Base-by-base conservation (phyloP, 2,329 filamentous ascomycete genomes). In the Fusarium agapanthi region DNA sequence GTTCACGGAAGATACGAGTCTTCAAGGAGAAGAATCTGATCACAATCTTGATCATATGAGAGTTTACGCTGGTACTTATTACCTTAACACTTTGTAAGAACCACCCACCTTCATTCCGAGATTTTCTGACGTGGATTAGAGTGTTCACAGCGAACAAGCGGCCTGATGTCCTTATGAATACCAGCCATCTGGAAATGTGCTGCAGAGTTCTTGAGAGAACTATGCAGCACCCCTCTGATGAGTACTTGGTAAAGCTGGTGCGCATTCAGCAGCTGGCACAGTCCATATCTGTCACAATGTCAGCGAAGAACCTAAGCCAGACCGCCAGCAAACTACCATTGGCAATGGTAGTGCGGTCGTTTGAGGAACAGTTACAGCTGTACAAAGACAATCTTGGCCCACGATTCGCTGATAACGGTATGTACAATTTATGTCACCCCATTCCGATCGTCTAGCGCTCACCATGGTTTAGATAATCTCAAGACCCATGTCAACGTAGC, bases 61-160 rank as follows among this genome's bases (percentile, higher is more conserved):
- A 48, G 84, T 85, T 0, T 87, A 85, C 74, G 81, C 82, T 2
- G 86, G 85, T 6, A 85, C 84, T 8, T 88, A 86, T 65, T 88
- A 88, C 61, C 72, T 88, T 8, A 85, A 86, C 35, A 85, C 86
- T 12, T 73, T 86, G 85, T 87, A 66, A 75, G 84, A 79, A 6
- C 4, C 35, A 14, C 35, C n/a, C 18, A 30, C 22, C 12, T 8
- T 18, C 10, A 14, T 14, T 30, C 32, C 5, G 35, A 14, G 18
- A 24, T 28, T 30, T 34, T 26, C 61, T 71, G 50, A 50, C 62
- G 24, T 18, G 20, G 26, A 24, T 20, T 50, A 84, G 83, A 9
- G 80, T 85, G 32, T 84, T 85, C 67, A 83, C 82, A 5, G 81
- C 83, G 16, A 84, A 85, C 74, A 87, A 87, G 71, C 82, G 84